Conservation (phyloP, 1,139 yeast species). For the Suhomyces maxii region DNA sequence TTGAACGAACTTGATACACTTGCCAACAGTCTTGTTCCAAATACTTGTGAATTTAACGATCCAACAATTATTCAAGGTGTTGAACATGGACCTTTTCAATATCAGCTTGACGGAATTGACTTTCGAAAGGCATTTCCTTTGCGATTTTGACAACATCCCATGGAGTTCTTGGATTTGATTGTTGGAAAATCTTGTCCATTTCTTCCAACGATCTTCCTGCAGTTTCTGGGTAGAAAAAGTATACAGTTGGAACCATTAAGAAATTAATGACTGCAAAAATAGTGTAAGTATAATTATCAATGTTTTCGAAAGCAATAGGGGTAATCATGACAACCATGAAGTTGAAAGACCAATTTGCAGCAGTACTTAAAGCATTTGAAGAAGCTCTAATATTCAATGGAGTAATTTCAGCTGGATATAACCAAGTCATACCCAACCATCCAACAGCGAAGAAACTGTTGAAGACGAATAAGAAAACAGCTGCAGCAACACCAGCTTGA, state of each 20-base stretch:
- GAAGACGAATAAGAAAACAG: conserved; percentile 37
- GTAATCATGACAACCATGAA: conserved; percentile 38
- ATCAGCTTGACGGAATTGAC: conserved; percentile 19
- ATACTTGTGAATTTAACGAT: too few species aligned
- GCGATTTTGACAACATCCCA: conserved; percentile 43
- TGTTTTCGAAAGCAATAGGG: conserved; percentile 32
- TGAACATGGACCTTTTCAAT: conserved; percentile 4
- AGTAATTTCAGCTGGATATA: conserved; percentile 32
- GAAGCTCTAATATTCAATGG: conserved; percentile 37
- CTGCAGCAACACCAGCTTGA: conserved; percentile 31
- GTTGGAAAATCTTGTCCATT: conserved; percentile 56
- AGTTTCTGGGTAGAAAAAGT: conserved; percentile 60
- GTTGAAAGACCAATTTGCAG: conserved; percentile 38
- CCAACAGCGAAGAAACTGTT: conserved; percentile 35
- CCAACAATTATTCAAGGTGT: conserved; percentile 2
- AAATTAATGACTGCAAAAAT: conserved; percentile 42
- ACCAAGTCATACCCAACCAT: conserved; percentile 29
- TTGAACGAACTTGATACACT: too few species aligned
- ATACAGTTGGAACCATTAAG: conserved; percentile 53
- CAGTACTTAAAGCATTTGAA: conserved; percentile 36
- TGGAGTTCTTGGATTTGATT: conserved; percentile 34
- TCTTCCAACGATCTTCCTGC: conserved; percentile 60
- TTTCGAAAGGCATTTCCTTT: conserved; percentile 29
- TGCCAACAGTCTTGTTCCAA: too few species aligned
- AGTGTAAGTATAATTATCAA: conserved; percentile 33